Evolutionary conservation across 495 filamentous ascomycete genomes (phyloP).

Genomic region (Rostrohypoxylon terebratum): DNA sequence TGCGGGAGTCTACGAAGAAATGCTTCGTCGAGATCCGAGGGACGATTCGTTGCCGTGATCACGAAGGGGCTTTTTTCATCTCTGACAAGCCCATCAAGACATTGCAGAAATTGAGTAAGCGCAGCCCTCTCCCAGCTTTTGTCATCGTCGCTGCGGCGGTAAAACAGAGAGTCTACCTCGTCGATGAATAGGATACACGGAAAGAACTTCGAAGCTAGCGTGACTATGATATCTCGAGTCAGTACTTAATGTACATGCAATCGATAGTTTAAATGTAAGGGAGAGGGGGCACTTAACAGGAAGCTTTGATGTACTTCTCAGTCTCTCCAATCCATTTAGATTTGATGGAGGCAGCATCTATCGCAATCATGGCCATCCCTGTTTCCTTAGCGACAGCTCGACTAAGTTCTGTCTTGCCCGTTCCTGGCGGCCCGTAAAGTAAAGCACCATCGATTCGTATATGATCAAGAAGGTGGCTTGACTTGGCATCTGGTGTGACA

Average conservation of each 20-base stretch:
- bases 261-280: background rate
- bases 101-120: constrained; percentile 35
- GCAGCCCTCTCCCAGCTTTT: constrained; percentile 13
- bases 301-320: constrained; percentile 38
- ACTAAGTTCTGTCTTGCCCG: constrained; percentile 35
- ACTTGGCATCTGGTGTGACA: constrained; percentile 19
- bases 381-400: constrained; percentile 30
- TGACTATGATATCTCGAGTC: background rate
- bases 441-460: constrained; percentile 48
- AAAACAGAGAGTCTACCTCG: constrained; percentile 43
- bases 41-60: constrained; percentile 39
- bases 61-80: constrained; percentile 30
- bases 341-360: constrained; percentile 24
- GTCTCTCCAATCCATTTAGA: constrained; percentile 28
- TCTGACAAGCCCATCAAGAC: constrained; percentile 28
- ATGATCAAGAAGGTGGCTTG: constrained; percentile 15
- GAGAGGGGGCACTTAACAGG: constrained; percentile 1
- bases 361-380: constrained; percentile 23
- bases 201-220: constrained; percentile 27
- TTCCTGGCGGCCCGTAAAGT: constrained; percentile 40
- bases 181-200: constrained; percentile 47
- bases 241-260: background rate
- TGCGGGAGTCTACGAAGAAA: constrained; percentile 32
- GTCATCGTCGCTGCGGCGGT: background rate
- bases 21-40: constrained; percentile 39